Base-by-base conservation (phyloP, 2,329 filamentous ascomycete genomes). In the Saccharata proteae region DNA sequence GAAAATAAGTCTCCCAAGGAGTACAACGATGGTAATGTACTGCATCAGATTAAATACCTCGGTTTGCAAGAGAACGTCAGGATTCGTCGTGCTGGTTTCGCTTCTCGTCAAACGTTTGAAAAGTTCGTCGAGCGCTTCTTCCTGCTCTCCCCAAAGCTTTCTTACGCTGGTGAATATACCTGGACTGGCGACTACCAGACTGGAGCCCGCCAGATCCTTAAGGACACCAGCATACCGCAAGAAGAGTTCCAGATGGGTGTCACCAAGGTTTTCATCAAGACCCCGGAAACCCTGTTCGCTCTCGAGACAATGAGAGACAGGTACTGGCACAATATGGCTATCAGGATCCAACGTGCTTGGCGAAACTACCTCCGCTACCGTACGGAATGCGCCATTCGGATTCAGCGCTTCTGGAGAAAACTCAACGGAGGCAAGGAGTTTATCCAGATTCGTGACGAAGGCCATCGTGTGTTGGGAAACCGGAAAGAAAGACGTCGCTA, bases 321-420 rank as follows among this genome's bases (percentile, higher is more conserved):
- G 35, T 98, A 96, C 59, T 96, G 88, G 88, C 88, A 96, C 58
- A 98, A 96, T 60, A 96, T 98, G 90, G 90, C 90, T 3, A 93
- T 88, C 38, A 76, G 90, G 37, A 96, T 98, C 37, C 90, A 98
- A 61, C 74, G 90, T 44, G 90, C 93, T 50, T 98, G 90, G 90
- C 74, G 90, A 46, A 93, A 92, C 31, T 96, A 94, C 50, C 69
- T 96, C 23, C 77, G 88, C 4, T 96, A 96, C 57, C 75, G 90
- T 26, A 80, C 76, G 16, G 90, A 98, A 58, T 90, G 83, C 37
- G 90, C 90, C 5, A 93, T 80, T 10, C 75, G 90, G 19, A 96
- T 98, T 42, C 90, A 96, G 54, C 73, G 84, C 24, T 86, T 93
- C 64, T 98, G 86, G 86, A 74, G 88, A 47, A 86, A 90, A 59